Evolutionary conservation across 805 yeast species (phyloP), one percentile per base, ranked within the genome.

Genomic region (Brettanomyces bruxellensis): DNA sequence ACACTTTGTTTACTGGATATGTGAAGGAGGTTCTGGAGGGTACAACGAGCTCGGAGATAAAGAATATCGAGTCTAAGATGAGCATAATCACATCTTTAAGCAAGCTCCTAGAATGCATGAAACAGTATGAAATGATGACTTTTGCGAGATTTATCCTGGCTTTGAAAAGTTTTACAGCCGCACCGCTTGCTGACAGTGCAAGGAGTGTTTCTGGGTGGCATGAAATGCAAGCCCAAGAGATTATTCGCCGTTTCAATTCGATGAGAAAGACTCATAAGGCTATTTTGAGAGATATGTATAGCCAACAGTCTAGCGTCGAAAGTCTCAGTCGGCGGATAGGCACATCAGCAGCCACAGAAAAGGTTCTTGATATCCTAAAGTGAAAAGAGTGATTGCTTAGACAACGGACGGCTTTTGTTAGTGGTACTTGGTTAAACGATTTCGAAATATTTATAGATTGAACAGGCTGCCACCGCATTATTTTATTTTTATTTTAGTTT

Each of bases 1-100:
- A 49, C 3, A 38, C 42, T 23, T 44, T 49, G 30, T 12, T 56
- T 4, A 45, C 45, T 14, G 40, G 24, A 25, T 18, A 45, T 18
- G 38, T 40, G 34, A n/a, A 22, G 13, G 25, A 38, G 24, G 37
- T 48, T 14, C 32, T 45, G 4, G 30, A 40, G 2, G 25, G 12
- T 38, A 18, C 9, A 7, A 14, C 13, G 25, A n/a, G 25, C 40
- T 18, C 45, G 13, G 38, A n/a, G 7, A 35, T 35, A 6, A 35
- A 11, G 41, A 38, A 38, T 22, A 38, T 38, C 28, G 25, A 7
- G 28, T 12, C 25, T n/a, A 38, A 18, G 18, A 18, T 38, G 32
- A 9, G 32, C 9, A 9, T 28, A 28, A 28, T 28, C 7, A 28
- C 32, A 9, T 7, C 32, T 7, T 28, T 28, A 9, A 28, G 23